Conservation (phyloP, 2,329 filamentous ascomycete species). For the Aulographum hederae region DNA sequence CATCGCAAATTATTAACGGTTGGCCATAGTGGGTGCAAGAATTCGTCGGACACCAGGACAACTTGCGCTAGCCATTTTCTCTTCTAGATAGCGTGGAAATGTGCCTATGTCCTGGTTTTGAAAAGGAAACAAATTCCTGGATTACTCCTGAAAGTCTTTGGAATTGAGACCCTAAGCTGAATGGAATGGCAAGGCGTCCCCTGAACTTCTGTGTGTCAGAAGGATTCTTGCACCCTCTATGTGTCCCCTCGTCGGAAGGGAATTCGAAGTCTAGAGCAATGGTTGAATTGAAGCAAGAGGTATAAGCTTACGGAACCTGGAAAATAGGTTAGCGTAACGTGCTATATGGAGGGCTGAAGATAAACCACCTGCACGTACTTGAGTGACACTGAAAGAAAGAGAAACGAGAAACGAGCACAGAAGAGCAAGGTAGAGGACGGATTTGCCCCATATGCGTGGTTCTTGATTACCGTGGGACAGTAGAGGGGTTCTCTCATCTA, state of each 20-base stretch:
- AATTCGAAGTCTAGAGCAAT: neutral
- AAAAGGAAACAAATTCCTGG: neutral
- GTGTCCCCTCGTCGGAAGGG: neutral
- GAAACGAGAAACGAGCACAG: conserved; percentile 43
- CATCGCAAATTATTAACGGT: neutral
- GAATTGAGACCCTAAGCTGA: no score
- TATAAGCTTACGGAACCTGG: no score
- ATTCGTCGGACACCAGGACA: no score
- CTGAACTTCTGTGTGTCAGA: neutral
- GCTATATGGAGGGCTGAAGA: no score
- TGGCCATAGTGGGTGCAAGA: no score
- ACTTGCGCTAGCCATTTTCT: neutral
- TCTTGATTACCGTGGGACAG: conserved; percentile 3
- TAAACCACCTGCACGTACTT: conserved; percentile 19
- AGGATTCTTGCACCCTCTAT: neutral
- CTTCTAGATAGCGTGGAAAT: neutral
- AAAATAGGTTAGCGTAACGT: no score
- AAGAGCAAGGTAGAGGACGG: conserved; percentile 27
- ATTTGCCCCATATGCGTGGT: conserved; percentile 9
- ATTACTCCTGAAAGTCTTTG: no score
- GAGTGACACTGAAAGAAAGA: conserved; percentile 29
- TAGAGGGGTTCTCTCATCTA: conserved; percentile 6
- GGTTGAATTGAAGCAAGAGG: neutral
- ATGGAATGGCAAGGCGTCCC: neutral
- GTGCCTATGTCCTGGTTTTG: neutral